phyloP scores from a whole-genome alignment of 2,329 filamentous ascomycete genomes.

The Zarea fungicola region DNA sequence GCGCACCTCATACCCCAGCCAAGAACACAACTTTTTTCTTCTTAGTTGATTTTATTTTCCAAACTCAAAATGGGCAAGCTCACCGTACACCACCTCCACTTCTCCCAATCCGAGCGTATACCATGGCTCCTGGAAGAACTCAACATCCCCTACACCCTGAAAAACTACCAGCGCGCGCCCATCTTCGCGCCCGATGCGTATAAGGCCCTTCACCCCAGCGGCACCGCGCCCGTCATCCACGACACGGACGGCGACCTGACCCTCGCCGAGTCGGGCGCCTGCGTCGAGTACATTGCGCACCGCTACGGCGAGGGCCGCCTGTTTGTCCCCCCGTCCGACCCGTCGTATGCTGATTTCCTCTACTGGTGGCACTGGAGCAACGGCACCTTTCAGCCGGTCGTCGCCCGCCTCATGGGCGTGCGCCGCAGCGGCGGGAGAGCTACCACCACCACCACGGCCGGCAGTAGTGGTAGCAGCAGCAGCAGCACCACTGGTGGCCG shows the following conservation, averaged over 20 bases:
- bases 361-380: slow-evolving; percentile 61
- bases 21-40: too few species aligned
- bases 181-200: slow-evolving; percentile 30
- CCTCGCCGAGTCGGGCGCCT: slow-evolving; percentile 55
- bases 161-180: slow-evolving; percentile 26
- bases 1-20: too few species aligned
- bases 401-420: slow-evolving; percentile 35
- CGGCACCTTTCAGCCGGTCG: slow-evolving; percentile 35
- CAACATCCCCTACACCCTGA: slow-evolving; percentile 30
- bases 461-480: slow-evolving; percentile 11
- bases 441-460: slow-evolving; percentile 1
- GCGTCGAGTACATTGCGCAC: slow-evolving; percentile 56
- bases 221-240: slow-evolving; percentile 55
- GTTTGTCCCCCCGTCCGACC: slow-evolving; percentile 36
- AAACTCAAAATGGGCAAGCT: slow-evolving; percentile 23
- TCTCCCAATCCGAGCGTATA: slow-evolving; percentile 59
- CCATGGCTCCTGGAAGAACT: slow-evolving; percentile 63
- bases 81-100: slow-evolving; percentile 47
- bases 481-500: too few species aligned
- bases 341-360: slow-evolving; percentile 54
- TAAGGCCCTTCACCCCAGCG: slow-evolving; percentile 43
- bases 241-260: slow-evolving; percentile 45
- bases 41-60: too few species aligned
- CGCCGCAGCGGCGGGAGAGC: background rate
- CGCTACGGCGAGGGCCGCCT: slow-evolving; percentile 47